These are phyloP conservation scores for Lipomyces sp. DNA, from an alignment of 805 yeast species.

Conservation along the genomic window DNA sequence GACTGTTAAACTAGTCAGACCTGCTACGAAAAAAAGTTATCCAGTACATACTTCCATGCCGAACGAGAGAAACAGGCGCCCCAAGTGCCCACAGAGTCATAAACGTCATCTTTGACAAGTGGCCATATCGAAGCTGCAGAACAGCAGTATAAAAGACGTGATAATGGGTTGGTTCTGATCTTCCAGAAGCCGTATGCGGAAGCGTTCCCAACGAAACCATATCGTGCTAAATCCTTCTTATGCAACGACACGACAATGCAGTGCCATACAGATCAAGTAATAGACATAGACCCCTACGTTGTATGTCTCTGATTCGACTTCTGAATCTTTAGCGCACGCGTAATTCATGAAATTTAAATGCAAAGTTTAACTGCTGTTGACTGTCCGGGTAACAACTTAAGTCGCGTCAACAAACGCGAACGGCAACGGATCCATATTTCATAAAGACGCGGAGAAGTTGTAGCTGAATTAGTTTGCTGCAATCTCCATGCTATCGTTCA, in stretches of 20 bases:
- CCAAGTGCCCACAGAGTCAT: slow-evolving; percentile 14
- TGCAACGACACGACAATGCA: neutral
- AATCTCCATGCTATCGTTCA: neutral
- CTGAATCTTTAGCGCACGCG: too few relatives aligned
- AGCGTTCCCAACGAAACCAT: slow-evolving; percentile 33
- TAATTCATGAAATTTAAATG: too few relatives aligned
- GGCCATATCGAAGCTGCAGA: slow-evolving; percentile 36
- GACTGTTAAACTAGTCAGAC: slow-evolving; percentile 12
- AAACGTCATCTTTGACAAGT: slow-evolving; percentile 27
- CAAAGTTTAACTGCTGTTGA: too few relatives aligned
- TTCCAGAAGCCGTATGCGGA: slow-evolving; percentile 29
- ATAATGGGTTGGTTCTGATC: slow-evolving; percentile 38
- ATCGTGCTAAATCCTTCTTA: neutral
- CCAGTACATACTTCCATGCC: slow-evolving; percentile 29
- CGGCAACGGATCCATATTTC: too few relatives aligned
- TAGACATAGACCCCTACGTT: neutral
- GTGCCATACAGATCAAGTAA: neutral
- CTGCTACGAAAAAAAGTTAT: neutral
- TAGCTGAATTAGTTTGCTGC: neutral
- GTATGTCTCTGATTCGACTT: neutral
- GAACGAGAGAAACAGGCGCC: slow-evolving; percentile 11
- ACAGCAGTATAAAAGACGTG: slow-evolving; percentile 33
- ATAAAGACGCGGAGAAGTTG: too few relatives aligned
- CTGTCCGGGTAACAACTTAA: too few relatives aligned
- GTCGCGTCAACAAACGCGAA: too few relatives aligned